Evolutionary conservation across 2,329 filamentous ascomycete species (phyloP).

Genomic region (Neospermospora avenae): DNA sequence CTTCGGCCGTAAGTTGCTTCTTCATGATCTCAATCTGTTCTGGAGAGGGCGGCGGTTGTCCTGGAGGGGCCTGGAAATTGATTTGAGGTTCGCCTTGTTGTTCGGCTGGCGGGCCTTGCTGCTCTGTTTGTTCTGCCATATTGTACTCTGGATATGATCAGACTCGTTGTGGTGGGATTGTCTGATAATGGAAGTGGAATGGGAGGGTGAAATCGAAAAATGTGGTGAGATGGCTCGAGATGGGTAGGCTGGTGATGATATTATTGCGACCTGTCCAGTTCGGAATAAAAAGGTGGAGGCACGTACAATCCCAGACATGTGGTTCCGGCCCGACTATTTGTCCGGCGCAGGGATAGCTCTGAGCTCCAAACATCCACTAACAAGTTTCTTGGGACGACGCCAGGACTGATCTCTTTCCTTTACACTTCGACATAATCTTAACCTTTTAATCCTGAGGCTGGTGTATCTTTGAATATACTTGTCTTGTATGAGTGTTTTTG

Average conservation of each 20-base stretch:
- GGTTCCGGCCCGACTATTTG: neutral
- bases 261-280: conserved; percentile 11
- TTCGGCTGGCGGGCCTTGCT: conserved; percentile 24
- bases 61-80: conserved; percentile 27
- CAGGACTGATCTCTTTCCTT: neutral
- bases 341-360: neutral
- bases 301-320: neutral
- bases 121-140: conserved; percentile 9
- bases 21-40: conserved; percentile 86
- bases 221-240: neutral
- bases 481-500: neutral
- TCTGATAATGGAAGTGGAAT: neutral
- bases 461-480: neutral
- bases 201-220: neutral
- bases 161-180: neutral
- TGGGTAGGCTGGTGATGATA: conserved; percentile 1
- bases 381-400: neutral
- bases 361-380: conserved; percentile 5
- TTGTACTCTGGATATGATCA: neutral
- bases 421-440: neutral
- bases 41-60: conserved; percentile 57
- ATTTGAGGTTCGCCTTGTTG: conserved; percentile 12
- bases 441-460: neutral
- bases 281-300: neutral
- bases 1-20: conserved; percentile 76